Evolutionary conservation across 768 basidiomycete genomes (phyloP), one percentile per base, ranked within the genome.

Genomic region (Suillus alpinus): DNA sequence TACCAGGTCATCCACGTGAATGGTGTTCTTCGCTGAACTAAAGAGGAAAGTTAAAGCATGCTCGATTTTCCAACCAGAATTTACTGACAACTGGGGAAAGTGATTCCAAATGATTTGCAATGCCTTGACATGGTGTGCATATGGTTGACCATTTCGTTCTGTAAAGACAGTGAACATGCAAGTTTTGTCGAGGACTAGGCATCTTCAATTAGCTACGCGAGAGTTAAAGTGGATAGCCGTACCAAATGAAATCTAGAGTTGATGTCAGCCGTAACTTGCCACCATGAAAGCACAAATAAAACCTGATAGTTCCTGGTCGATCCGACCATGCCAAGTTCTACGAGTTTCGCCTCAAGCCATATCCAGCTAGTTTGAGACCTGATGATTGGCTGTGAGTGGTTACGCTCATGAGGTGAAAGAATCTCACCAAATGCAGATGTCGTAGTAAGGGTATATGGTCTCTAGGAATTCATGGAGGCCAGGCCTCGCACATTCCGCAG

Each of bases 131-230:
- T 85, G 87, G 69, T 94, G 93, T 53, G 84, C 83, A 81, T 88
- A 91, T 8, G 86, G 81, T 69, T 91, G 86, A 4, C 82, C 86
- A 58, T 91, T 85, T 32, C 87, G 79, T 65, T 85, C 84, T 1
- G 86, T 84, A 72, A 93, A 94, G 2, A 95, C 89, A 5, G 87
- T 88, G 73, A 94, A 95, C 94, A 95, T 96, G 61, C 83, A 84
- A 1, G 85, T 89, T 71, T 92, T 89, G 78, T 96, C 94, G 26
- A 94, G 79, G 0, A 94, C 92, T 86, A 71, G 64, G n/a, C 47
- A 67, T 44, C 50, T 66, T 59, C 59, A 34, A 52, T 51, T 57
- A 58, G n/a, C 32, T 23, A 26, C 23, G 31, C 12, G 39, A 26
- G 7, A 9, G 41, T 10, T 29, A 57, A n/a, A 46, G 46, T 26